Conservation (phyloP, 768 basidiomycete genomes). For the Tulasnella sp. region DNA sequence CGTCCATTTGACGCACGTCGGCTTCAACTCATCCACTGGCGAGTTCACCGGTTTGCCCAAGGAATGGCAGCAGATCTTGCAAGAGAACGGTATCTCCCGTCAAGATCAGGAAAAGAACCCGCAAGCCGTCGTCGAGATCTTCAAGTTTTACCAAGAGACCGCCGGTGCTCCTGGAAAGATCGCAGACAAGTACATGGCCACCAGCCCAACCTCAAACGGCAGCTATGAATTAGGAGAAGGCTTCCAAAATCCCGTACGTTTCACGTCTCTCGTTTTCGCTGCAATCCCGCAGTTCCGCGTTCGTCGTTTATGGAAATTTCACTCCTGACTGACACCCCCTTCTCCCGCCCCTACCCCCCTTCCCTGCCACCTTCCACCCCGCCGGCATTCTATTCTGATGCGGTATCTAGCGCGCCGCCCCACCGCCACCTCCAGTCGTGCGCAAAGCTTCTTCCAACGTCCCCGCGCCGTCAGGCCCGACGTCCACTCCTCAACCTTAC, state of each 20-base stretch:
- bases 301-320: conserved; percentile 12
- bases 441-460: conserved; percentile 32
- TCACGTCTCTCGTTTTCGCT: neutral
- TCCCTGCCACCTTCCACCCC: conserved; percentile 34
- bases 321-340: conserved; percentile 43
- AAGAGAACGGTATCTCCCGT: conserved; percentile 91
- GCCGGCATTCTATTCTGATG: conserved; percentile 17
- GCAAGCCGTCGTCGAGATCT: conserved; percentile 97
- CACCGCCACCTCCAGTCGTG: conserved; percentile 33
- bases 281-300: neutral
- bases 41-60: conserved; percentile 98
- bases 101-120: conserved; percentile 97
- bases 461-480: conserved; percentile 41
- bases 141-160: conserved; percentile 93
- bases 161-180: conserved; percentile 43
- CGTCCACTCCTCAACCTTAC: conserved; percentile 45
- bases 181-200: neutral
- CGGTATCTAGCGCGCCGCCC: conserved; percentile 49
- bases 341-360: conserved; percentile 30
- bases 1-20: conserved; percentile 98
- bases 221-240: neutral
- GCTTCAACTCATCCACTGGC: conserved; percentile 98
- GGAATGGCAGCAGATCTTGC: conserved; percentile 97
- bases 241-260: neutral
- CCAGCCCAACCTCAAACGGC: neutral